Base-by-base conservation (phyloP, 2,329 filamentous ascomycete genomes). In the Colletotrichum cuscutae region DNA sequence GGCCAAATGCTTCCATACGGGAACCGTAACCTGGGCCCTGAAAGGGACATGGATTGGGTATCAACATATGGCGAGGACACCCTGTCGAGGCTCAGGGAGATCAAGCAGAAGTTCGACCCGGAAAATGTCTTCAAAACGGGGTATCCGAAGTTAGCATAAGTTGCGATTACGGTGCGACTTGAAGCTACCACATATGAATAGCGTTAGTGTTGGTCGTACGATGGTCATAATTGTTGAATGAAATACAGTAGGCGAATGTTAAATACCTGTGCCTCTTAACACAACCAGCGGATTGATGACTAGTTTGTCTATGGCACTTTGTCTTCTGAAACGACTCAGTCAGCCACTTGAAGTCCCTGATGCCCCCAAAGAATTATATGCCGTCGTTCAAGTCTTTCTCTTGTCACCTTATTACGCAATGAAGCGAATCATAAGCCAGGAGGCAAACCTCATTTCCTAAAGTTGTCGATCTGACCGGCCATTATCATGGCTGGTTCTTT, bases 1-100 rank as follows among this genome's bases (percentile, higher is more conserved):
- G 84, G 82, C 69, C 76, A 84, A 22, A 77, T 81, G 0, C 73
- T 84, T 8, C 78, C 78, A 0, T 75, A 66, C 30, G 69, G 77
- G 2, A 75, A 77, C 1, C 68, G 71, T 49, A 73, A 73, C 11
- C 42, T 72, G 15, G 32, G 61, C 1, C 37, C 62, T 1, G 68
- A 68, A 4, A 8, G 32, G 37, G 77, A 78, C 13, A 68, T 79
- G 8, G 72, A 80, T 26, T 74, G 80, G 42, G 75, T 72, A 35
- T 76, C 75, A 15, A 79, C 81, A 4, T 84, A 79, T 62, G 81
- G 81, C 12, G 52, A 60, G 1, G 46, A 74, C 5, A 76, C 81
- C 19, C 76, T 78, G 54, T 71, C 28, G 22, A 59, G 35, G 53
- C 32, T 76, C 26, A 71, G 63, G 52, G 60, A 32, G 42, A 35